A percentile compares a stretch with the other conserved stretches of the same genome.
Evolutionary conservation across 148 eudicot species (phyloP).

Genomic region (Silene conica): DNA sequence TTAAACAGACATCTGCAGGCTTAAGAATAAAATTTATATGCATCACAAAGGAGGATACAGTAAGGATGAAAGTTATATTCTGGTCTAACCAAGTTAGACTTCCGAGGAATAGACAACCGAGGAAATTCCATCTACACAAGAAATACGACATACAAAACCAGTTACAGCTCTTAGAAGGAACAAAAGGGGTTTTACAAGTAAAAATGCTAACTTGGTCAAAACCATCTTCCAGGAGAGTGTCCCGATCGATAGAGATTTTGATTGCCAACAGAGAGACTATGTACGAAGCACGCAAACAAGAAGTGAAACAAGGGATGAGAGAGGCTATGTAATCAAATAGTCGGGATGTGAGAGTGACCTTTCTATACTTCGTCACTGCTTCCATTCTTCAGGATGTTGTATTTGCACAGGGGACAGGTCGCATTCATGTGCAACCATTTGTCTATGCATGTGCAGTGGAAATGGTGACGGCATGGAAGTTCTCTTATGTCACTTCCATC

Average conservation of each 20-base stretch:
- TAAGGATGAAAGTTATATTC: constrained; percentile 14
- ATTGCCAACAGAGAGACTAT: constrained; percentile 21
- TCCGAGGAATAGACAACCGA: background rate
- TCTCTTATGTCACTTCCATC: constrained; percentile 83
- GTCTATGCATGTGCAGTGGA: constrained; percentile 81
- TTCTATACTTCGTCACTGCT: constrained; percentile 64
- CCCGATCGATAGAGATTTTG: constrained; percentile 17
- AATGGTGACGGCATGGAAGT: constrained; percentile 92
- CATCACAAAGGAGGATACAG: constrained; percentile 5
- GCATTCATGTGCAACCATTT: constrained; percentile 90
- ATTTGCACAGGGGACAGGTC: constrained; percentile 94
- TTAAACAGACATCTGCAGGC: background rate
- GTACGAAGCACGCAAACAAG: constrained; percentile 29
- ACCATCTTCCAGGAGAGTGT: constrained; percentile 20
- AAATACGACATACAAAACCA: constrained; percentile 26
- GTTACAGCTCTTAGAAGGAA: constrained; percentile 17
- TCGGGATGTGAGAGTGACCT: constrained; percentile 8
- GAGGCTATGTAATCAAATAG: constrained; percentile 4
- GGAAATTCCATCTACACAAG: constrained; percentile 22
- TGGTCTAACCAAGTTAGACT: constrained; percentile 10
- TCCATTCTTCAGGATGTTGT: constrained; percentile 85
- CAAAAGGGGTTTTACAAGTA: constrained; percentile 21
- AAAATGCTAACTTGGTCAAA: constrained; percentile 15
- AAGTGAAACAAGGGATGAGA: constrained; percentile 1
- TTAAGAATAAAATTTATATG: background rate